Conservation (phyloP, 2,329 filamentous ascomycete species). For the Fusarium nodosum region DNA sequence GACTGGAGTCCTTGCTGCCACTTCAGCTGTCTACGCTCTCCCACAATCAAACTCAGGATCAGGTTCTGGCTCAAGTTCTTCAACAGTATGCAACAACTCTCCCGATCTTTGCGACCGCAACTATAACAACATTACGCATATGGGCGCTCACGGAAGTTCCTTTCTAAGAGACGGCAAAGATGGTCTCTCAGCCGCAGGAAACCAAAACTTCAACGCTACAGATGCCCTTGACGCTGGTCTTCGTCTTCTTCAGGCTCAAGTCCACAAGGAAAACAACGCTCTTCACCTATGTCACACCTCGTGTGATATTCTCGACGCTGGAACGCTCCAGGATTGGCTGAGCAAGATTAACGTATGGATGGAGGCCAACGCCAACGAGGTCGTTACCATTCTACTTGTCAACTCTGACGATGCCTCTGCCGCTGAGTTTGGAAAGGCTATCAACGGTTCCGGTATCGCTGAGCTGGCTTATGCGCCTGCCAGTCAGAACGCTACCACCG, state of each 20-base stretch:
- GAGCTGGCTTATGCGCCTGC: conserved; percentile 72
- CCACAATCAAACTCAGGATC: conserved; percentile 44
- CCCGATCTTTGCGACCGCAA: conserved; percentile 76
- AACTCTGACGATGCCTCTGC: conserved; percentile 74
- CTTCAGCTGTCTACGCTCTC: conserved; percentile 45
- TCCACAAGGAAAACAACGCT: conserved; percentile 71
- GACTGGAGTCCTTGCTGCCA: conserved; percentile 42
- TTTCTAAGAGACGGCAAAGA: conserved; percentile 75
- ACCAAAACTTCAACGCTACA: conserved; percentile 81
- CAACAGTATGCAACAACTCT: conserved; percentile 82
- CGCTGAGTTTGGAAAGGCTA: conserved; percentile 67
- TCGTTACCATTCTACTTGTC: conserved; percentile 80
- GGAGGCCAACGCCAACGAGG: conserved; percentile 77
- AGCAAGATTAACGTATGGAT: conserved; percentile 75
- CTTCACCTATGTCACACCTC: conserved; percentile 79
- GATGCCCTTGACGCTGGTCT: conserved; percentile 78
- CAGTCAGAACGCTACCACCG: conserved; percentile 56
- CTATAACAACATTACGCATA: conserved; percentile 82
- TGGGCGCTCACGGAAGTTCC: conserved; percentile 81
- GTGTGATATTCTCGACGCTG: conserved; percentile 77
- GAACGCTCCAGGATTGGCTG: conserved; percentile 74
- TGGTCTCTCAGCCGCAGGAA: conserved; percentile 73
- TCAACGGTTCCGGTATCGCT: conserved; percentile 70
- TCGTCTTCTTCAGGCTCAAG: conserved; percentile 78
- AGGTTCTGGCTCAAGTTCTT: conserved; percentile 33